Evolutionary conservation across 345 rosid genomes (phyloP).

Genomic region (Hevea brasiliensis): DNA sequence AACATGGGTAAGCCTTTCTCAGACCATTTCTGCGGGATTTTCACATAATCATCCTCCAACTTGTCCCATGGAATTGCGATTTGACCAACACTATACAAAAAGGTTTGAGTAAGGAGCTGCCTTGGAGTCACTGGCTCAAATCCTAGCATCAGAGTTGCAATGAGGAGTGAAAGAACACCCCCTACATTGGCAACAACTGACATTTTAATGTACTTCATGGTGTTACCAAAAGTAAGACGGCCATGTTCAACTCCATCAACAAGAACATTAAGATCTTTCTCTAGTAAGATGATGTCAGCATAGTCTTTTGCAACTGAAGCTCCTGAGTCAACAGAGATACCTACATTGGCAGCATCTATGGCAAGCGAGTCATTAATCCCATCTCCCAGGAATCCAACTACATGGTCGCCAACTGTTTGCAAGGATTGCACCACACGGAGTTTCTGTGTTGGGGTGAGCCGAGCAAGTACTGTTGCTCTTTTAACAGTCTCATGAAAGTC

Average conservation of each 20-base stretch:
- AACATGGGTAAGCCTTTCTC: conserved; percentile 48
- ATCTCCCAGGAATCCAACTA: conserved; percentile 67
- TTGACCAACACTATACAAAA: conserved; percentile 57
- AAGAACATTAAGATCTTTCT: conserved; percentile 71
- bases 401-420: conserved; percentile 53
- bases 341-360: conserved; percentile 62
- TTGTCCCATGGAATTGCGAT: conserved; percentile 74
- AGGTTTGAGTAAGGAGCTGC: conserved; percentile 66
- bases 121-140: conserved; percentile 58
- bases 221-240: conserved; percentile 61
- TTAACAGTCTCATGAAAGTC: conserved; percentile 59
- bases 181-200: conserved; percentile 69
- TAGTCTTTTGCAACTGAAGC: conserved; percentile 67
- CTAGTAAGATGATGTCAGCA: conserved; percentile 65
- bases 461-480: conserved; percentile 59
- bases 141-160: conserved; percentile 52
- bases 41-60: conserved; percentile 58
- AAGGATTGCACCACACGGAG: conserved; percentile 63
- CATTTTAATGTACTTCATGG: conserved; percentile 72
- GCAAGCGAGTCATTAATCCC: conserved; percentile 69
- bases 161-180: conserved; percentile 50
- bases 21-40: conserved; percentile 54
- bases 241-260: conserved; percentile 70
- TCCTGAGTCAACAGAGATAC: conserved; percentile 69
- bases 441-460: conserved; percentile 68